phyloP scores from a whole-genome alignment of 1,139 yeast genomes.

The Scheffersomyces cryptocercus region DNA sequence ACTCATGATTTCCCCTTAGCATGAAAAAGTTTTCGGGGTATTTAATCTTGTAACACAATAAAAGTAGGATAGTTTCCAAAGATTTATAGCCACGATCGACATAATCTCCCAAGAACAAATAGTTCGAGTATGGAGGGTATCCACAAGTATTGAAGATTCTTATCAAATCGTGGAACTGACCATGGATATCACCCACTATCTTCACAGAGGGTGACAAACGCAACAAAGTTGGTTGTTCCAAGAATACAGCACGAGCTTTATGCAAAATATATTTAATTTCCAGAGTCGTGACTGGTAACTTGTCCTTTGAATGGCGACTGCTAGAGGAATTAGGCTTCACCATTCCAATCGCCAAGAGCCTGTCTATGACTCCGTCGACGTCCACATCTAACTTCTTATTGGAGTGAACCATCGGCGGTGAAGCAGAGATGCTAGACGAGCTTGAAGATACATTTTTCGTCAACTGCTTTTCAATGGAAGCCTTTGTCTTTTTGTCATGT shows the following conservation, averaged over 20 bases:
- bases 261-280: conserved; percentile 69
- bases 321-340: conserved; percentile 15
- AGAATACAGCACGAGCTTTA: conserved; percentile 66
- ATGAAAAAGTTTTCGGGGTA: conserved; percentile 83
- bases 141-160: conserved; percentile 78
- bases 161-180: conserved; percentile 75
- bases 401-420: conserved; percentile 28
- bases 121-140: conserved; percentile 77
- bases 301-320: conserved; percentile 36
- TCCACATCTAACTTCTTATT: conserved; percentile 34
- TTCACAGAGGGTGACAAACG: conserved; percentile 82
- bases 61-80: conserved; percentile 70
- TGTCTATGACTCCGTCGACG: conserved; percentile 57
- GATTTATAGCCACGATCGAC: conserved; percentile 87
- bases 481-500: conserved; percentile 8
- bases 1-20: conserved; percentile 84
- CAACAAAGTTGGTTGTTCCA: conserved; percentile 75
- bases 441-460: conserved; percentile 13
- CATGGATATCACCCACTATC: conserved; percentile 86
- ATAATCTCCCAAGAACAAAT: conserved; percentile 79
- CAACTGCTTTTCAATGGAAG: conserved; percentile 9
- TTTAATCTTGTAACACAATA: conserved; percentile 74
- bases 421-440: conserved; percentile 23
- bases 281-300: conserved; percentile 45
- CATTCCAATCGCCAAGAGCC: conserved; percentile 49